phyloP scores from a whole-genome alignment of 768 basidiomycete species.

The Rhodotorula kratochvilovae region DNA sequence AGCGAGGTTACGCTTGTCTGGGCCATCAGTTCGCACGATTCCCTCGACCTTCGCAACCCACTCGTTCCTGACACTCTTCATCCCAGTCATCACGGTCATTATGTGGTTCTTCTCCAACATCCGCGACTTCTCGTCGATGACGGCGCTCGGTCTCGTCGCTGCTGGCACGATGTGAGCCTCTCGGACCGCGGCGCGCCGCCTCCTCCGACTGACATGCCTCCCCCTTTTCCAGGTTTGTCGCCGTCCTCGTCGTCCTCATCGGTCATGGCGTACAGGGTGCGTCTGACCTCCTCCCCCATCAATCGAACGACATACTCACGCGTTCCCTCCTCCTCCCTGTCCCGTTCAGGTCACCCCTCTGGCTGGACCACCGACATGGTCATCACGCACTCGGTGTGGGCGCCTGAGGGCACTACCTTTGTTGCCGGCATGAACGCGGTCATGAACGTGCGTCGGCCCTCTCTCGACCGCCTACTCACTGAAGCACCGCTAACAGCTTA shows the following conservation, averaged over 20 bases:
- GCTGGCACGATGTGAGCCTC: slow-evolving; percentile 52
- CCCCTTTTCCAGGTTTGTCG: slow-evolving; percentile 41
- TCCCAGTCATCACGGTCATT: slow-evolving; percentile 19
- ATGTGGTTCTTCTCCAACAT: slow-evolving; percentile 43
- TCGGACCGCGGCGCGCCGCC: too few relatives aligned
- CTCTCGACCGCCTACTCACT: not conserved
- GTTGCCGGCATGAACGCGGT: slow-evolving; percentile 41
- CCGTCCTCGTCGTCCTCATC: slow-evolving; percentile 52
- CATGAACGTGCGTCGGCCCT: slow-evolving; percentile 35
- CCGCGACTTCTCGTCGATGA: slow-evolving; percentile 52
- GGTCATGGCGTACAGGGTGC: slow-evolving; percentile 38
- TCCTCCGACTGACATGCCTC: too few relatives aligned
- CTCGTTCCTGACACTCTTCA: not conserved
- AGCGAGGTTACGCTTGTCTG: slow-evolving; percentile 51
- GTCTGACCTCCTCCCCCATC: not conserved
- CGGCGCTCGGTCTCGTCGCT: slow-evolving; percentile 46
- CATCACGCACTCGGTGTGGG: slow-evolving; percentile 37
- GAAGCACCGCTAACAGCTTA: too few relatives aligned
- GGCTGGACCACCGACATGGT: slow-evolving; percentile 45
- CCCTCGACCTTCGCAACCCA: not conserved
- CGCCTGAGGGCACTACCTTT: slow-evolving; percentile 42
- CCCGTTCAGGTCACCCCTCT: slow-evolving; percentile 51
- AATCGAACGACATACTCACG: not conserved
- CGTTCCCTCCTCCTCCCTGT: slow-evolving; percentile 33
- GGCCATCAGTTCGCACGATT: slow-evolving; percentile 43